These are phyloP conservation scores for Cicer judaicum DNA, from an alignment of 306 rosid genomes.

Conservation along the genomic window DNA sequence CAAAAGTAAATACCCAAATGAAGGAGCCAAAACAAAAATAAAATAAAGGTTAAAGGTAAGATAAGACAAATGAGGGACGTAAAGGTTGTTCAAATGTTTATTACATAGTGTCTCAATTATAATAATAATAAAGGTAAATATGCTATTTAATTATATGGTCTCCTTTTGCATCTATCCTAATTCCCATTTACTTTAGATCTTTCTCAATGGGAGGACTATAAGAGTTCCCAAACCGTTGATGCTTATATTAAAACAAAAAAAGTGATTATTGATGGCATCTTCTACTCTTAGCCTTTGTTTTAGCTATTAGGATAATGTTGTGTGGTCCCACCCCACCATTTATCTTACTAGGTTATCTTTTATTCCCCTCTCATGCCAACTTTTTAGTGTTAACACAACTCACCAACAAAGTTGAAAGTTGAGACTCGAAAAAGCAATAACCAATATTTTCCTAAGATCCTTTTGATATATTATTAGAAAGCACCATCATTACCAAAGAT, in stretches of 20 bases:
- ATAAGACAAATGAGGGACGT: constrained; percentile 43
- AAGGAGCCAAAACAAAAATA: constrained; percentile 33
- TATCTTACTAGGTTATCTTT: constrained; percentile 49
- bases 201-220: constrained; percentile 42
- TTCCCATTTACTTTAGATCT: constrained; percentile 35
- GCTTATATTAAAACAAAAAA: constrained; percentile 23
- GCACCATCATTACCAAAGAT: constrained; percentile 41
- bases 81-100: constrained; percentile 37
- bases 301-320: constrained; percentile 33
- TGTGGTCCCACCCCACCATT: constrained; percentile 51
- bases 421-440: constrained; percentile 47
- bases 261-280: constrained; percentile 48
- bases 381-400: constrained; percentile 44
- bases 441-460: constrained; percentile 41
- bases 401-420: constrained; percentile 43
- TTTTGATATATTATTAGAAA: constrained; percentile 13
- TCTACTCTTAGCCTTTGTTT: constrained; percentile 27
- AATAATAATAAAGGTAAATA: constrained; percentile 30
- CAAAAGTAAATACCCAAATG: constrained; percentile 44
- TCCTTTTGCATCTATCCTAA: constrained; percentile 53
- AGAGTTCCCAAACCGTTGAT: constrained; percentile 39
- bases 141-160: constrained; percentile 43
- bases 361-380: constrained; percentile 27
- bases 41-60: constrained; percentile 32
- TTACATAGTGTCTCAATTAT: not conserved